Base-by-base conservation (phyloP, 2,329 filamentous ascomycete species). In the Sarocladium brachiariae region DNA sequence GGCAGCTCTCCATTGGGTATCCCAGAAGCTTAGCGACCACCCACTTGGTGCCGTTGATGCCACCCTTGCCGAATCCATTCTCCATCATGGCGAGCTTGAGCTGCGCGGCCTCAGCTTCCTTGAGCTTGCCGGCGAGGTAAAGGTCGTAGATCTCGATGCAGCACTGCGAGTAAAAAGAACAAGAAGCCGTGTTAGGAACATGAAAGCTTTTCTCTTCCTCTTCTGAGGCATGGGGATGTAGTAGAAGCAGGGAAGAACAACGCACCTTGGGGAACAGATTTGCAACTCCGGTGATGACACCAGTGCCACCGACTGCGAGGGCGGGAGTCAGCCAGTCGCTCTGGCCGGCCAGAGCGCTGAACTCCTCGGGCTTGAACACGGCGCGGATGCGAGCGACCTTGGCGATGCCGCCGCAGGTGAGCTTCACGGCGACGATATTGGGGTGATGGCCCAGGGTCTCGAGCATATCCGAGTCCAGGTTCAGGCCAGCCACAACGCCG, bases 361-460 rank as follows among this genome's bases (percentile, higher is more conserved):
- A 90, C 10, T 73, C 64, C 2, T 77, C 71, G 0, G 75, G 64
- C 0, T 73, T 64, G 52, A 86, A 67, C 54, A 70, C 63, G 14
- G 70, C 71, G 6, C 66, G 62, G 3, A 89, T 73, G 8, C 85
- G 73, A 3, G 81, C 80, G 46, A 89, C 76, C 66, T 89, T 89
- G 52, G 82, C 85, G 27, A 87, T 86, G 57, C 80, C 83, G n/a
- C 84, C 85, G 60, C 85, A 88, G 2, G 84, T 88, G 51, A 87
- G 69, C 69, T 88, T 88, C 49, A 83, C 80, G 25, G 83, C 84
- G 48, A 86, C 78, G 56, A 88, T 84, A 56, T 86, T 86, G 37
- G 73, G 67, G 61, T 84, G 78, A 53, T 73, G 65, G 11, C 77
- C 75, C 4, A 87, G 69, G 0, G 70, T 66, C 2, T 76, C 69